phyloP scores from a whole-genome alignment of 2,329 filamentous ascomycete genomes.

The Endothia cerciana region DNA sequence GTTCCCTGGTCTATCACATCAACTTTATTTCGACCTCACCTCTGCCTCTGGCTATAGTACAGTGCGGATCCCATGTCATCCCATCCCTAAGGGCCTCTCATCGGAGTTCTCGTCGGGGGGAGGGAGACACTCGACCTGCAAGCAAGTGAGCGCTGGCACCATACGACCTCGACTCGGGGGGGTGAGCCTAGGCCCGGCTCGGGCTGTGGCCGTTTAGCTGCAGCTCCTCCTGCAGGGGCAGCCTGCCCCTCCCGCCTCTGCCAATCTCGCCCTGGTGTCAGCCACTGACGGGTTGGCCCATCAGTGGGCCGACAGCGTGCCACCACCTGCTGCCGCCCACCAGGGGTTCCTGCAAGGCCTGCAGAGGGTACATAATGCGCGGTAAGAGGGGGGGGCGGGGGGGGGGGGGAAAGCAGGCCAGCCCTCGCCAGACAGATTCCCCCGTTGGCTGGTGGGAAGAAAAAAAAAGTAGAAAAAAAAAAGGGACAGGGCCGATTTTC shows the following conservation, averaged over 20 bases:
- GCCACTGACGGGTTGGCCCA: constrained; percentile 8
- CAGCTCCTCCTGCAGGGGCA: constrained; percentile 20
- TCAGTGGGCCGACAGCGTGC: constrained; percentile 19
- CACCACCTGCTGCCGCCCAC: constrained; percentile 6
- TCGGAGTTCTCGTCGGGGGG: no score
- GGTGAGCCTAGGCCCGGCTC: neutral
- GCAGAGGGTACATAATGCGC: constrained; percentile 1
- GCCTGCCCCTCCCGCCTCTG: neutral
- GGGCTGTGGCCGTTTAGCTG: neutral
- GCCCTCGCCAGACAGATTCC: no score
- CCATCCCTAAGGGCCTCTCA: no score
- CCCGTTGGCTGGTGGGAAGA: neutral
- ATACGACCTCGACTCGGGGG: neutral
- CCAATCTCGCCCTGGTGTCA: neutral
- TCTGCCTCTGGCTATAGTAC: no score
- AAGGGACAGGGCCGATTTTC: no score
- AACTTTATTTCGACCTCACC: constrained; percentile 9
- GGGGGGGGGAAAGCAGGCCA: neutral
- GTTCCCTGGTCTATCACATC: neutral
- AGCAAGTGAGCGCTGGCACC: neutral
- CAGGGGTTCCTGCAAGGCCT: neutral
- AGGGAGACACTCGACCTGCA: no score
- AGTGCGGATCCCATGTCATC: no score
- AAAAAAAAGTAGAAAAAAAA: no score
- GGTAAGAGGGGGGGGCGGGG: constrained; percentile 15